Conservation (phyloP, 805 yeast species). For the Candida xyloterini region DNA sequence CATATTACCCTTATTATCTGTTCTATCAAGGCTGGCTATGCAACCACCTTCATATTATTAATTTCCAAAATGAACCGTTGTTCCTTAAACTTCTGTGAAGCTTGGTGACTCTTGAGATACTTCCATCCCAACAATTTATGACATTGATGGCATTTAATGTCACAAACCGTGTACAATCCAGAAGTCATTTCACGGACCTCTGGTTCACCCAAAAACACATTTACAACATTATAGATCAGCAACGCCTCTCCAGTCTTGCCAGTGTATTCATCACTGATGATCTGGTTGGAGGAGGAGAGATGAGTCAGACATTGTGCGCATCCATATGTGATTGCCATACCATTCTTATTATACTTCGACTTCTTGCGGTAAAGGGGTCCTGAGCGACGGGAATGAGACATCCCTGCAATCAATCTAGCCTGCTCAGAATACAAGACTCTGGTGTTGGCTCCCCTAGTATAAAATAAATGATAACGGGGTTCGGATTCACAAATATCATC, state of each 20-base stretch:
- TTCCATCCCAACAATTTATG: constrained; percentile 58
- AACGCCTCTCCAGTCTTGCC: constrained; percentile 60
- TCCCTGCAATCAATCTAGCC: constrained; percentile 4
- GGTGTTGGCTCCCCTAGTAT: constrained; percentile 9
- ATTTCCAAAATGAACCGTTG: constrained; percentile 56
- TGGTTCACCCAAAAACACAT: constrained; percentile 21
- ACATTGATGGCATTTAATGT: constrained; percentile 56
- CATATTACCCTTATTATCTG: background rate
- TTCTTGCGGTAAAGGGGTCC: constrained; percentile 10
- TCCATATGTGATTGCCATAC: constrained; percentile 26
- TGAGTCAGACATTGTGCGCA: constrained; percentile 32
- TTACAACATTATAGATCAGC: constrained; percentile 44
- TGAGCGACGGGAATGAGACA: background rate
- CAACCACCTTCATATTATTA: constrained; percentile 20
- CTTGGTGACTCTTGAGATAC: constrained; percentile 46
- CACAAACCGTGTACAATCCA: constrained; percentile 56
- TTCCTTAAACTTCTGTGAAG: constrained; percentile 54
- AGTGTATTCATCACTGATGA: constrained; percentile 40
- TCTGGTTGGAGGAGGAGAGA: constrained; percentile 27
- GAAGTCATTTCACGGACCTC: constrained; percentile 48
- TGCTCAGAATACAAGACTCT: constrained; percentile 9
- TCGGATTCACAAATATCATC: constrained; percentile 15
- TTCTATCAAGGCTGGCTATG: background rate
- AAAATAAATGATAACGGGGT: constrained; percentile 11
- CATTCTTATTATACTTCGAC: constrained; percentile 20